phyloP scores from a whole-genome alignment of 805 yeast species.

The Saturnispora saitoi region DNA sequence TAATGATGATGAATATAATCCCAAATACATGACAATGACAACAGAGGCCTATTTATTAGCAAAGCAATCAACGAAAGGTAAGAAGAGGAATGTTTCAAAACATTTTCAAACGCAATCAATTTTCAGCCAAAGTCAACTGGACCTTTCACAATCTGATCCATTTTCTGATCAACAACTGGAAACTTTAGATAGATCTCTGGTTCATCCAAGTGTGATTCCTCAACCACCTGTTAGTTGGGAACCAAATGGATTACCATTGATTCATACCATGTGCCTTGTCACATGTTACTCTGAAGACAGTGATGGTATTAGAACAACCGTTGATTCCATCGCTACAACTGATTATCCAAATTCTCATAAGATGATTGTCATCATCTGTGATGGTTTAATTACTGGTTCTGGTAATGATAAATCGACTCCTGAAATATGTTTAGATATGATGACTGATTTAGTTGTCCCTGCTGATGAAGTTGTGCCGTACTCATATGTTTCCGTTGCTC shows the following conservation, averaged over 20 bases:
- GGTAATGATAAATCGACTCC: conserved; percentile 87
- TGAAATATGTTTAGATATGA: conserved; percentile 79
- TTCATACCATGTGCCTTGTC: conserved; percentile 66
- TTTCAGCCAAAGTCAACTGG: conserved; percentile 9
- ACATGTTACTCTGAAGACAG: conserved; percentile 95
- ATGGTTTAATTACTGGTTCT: conserved; percentile 90
- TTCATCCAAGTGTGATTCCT: conserved; percentile 74
- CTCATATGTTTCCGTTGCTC: conserved; percentile 93
- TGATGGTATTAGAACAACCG: conserved; percentile 74
- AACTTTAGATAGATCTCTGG: conserved; percentile 47
- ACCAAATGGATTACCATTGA: conserved; percentile 77
- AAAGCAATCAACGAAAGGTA: conserved; percentile 3
- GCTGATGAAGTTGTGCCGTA: conserved; percentile 69
- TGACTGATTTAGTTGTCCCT: conserved; percentile 67
- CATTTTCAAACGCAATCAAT: conserved; percentile 4
- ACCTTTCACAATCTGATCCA: conserved; percentile 11
- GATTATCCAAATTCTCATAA: conserved; percentile 95
- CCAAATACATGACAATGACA: conserved; percentile 53
- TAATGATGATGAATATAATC: conserved; percentile 26
- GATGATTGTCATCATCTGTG: conserved; percentile 76
- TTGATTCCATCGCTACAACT: conserved; percentile 91
- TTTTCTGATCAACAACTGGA: conserved; percentile 30
- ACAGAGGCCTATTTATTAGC: conserved; percentile 41
- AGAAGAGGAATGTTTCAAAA: not conserved
- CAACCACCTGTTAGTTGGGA: conserved; percentile 87